phyloP scores from a whole-genome alignment of 1,139 yeast species.

The Kurtzmaniella quercitrusa region DNA sequence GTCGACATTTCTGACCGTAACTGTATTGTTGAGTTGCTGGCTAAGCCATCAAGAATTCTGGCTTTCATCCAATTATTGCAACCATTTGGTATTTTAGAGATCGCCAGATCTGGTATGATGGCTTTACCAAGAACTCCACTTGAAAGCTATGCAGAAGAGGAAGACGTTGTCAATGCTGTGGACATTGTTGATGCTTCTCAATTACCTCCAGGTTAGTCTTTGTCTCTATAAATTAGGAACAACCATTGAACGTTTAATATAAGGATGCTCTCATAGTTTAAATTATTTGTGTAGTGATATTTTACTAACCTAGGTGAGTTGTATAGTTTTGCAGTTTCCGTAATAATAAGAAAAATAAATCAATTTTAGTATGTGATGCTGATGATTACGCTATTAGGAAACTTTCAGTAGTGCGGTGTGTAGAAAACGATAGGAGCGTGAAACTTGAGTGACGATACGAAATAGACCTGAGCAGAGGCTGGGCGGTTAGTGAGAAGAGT shows the following conservation, averaged over 20 bases:
- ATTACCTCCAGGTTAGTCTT: slow-evolving; percentile 84
- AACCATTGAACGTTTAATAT: not conserved
- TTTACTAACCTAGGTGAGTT: too few relatives aligned
- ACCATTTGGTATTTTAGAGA: slow-evolving; percentile 94
- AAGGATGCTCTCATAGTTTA: not conserved
- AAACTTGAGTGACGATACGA: too few relatives aligned
- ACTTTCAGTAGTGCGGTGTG: too few relatives aligned
- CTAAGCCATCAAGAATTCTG: slow-evolving; percentile 86
- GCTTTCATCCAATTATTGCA: slow-evolving; percentile 84
- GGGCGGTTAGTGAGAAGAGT: too few relatives aligned
- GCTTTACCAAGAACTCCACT: slow-evolving; percentile 95
- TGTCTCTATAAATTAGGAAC: not conserved
- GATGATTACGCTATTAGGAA: not conserved
- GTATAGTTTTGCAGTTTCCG: too few relatives aligned
- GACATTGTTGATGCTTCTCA: slow-evolving; percentile 75
- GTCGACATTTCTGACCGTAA: slow-evolving; percentile 92
- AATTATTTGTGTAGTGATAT: not conserved
- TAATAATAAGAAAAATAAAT: too few relatives aligned
- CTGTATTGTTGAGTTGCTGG: slow-evolving; percentile 89
- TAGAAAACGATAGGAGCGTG: too few relatives aligned
- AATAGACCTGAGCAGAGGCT: too few relatives aligned
- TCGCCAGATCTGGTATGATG: slow-evolving; percentile 98
- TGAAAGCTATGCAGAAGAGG: slow-evolving; percentile 49
- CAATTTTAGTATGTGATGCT: not conserved
- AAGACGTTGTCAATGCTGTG: slow-evolving; percentile 54